These are phyloP conservation scores for Phytophthora sp. DNA, from an alignment of 352 stramenopile genomes.

Conservation along the genomic window DNA sequence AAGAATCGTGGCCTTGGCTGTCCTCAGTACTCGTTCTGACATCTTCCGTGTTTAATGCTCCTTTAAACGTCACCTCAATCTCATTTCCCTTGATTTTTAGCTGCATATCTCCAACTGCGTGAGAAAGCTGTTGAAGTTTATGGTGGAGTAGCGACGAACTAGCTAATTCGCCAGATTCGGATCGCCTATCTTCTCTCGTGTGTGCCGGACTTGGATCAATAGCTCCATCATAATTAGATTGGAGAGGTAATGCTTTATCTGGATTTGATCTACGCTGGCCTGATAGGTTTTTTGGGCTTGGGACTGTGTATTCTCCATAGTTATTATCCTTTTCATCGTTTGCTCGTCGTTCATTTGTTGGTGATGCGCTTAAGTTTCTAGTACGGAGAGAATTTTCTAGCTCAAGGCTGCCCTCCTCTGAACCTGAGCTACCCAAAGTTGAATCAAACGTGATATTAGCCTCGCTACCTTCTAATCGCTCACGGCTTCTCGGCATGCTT, in stretches of 20 bases:
- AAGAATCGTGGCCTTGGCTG: not conserved
- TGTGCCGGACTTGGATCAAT: not conserved
- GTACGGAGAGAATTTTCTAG: not conserved
- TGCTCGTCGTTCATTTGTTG: not conserved
- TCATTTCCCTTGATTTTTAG: conserved; percentile 30
- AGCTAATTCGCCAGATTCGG: too few relatives aligned
- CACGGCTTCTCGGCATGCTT: conserved; percentile 9
- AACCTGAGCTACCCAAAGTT: conserved; percentile 1
- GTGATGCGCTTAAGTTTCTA: not conserved
- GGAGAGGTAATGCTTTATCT: too few relatives aligned
- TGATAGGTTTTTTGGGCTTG: too few relatives aligned
- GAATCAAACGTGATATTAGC: conserved; percentile 19
- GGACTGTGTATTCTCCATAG: too few relatives aligned
- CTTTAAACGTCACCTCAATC: conserved; percentile 32
- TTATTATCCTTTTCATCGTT: too few relatives aligned
- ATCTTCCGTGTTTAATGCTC: conserved; percentile 2
- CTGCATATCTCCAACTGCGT: conserved; percentile 30
- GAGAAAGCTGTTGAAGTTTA: conserved; percentile 18
- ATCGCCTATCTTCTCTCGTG: not conserved
- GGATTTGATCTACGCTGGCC: too few relatives aligned
- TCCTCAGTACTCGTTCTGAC: not conserved
- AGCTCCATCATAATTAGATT: too few relatives aligned
- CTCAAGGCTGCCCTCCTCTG: conserved; percentile 1
- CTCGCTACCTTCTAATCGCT: not conserved
- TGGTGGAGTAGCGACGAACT: conserved; percentile 7